These are phyloP conservation scores for Glonium stellatum DNA, from an alignment of 495 filamentous ascomycete genomes.

Conservation along the genomic window DNA sequence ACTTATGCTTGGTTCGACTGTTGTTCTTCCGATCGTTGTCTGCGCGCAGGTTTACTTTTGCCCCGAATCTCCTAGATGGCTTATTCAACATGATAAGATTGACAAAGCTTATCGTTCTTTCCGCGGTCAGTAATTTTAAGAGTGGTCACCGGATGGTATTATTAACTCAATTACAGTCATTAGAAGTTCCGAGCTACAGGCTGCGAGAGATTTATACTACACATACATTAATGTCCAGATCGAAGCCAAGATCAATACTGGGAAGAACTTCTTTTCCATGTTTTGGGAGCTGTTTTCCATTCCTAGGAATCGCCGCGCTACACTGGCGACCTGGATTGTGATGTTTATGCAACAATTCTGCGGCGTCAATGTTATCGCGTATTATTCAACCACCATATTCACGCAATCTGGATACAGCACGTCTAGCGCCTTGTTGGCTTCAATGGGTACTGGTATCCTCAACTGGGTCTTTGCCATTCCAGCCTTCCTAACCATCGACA, in stretches of 20 bases:
- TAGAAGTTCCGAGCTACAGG: too few species aligned
- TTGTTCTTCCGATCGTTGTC: constrained; percentile 66
- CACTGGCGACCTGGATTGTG: constrained; percentile 65
- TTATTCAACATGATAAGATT: too few species aligned
- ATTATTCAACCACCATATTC: constrained; percentile 50
- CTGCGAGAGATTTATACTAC: too few species aligned
- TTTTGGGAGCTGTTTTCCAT: constrained; percentile 67
- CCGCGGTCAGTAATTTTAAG: too few species aligned
- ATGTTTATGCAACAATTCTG: constrained; percentile 74
- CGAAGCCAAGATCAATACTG: constrained; percentile 56
- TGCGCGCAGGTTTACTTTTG: constrained; percentile 62
- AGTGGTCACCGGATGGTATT: too few species aligned
- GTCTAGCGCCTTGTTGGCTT: constrained; percentile 53
- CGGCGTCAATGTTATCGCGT: constrained; percentile 51
- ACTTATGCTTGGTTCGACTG: constrained; percentile 75
- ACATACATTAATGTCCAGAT: too few species aligned
- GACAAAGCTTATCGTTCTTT: too few species aligned
- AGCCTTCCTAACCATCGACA: constrained; percentile 75
- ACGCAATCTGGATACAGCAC: constrained; percentile 45
- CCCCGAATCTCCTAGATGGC: constrained; percentile 74
- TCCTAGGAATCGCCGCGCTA: constrained; percentile 69
- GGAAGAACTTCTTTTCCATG: too few species aligned
- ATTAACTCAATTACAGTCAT: too few species aligned
- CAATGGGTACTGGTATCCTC: constrained; percentile 69
- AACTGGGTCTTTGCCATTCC: constrained; percentile 75